These are phyloP conservation scores for Termitomyces sp. DNA, from an alignment of 768 basidiomycete genomes.

Conservation along the genomic window DNA sequence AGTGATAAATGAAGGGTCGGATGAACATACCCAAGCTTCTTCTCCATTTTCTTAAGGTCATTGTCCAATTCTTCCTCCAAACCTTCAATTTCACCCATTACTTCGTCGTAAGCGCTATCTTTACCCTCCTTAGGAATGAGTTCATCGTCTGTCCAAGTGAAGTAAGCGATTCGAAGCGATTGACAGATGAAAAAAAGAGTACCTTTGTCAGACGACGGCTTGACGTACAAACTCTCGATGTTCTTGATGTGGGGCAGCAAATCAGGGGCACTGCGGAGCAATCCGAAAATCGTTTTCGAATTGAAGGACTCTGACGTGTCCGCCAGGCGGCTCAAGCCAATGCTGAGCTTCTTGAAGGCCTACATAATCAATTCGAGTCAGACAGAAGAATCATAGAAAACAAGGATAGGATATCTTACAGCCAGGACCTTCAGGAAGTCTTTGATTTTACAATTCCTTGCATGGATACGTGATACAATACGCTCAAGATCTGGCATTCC, in stretches of 20 bases:
- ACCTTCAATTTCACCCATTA: constrained; percentile 64
- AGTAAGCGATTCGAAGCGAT: constrained; percentile 1
- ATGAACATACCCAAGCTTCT: constrained; percentile 56
- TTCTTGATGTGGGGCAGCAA: constrained; percentile 67
- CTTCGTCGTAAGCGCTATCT: constrained; percentile 79
- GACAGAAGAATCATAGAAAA: neutral
- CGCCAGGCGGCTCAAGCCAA: constrained; percentile 59
- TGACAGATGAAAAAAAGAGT: neutral
- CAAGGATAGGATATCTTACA: constrained; percentile 34
- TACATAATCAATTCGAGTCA: constrained; percentile 21
- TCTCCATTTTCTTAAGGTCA: constrained; percentile 61
- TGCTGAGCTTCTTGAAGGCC: constrained; percentile 74
- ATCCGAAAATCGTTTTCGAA: constrained; percentile 68
- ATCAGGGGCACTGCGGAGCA: constrained; percentile 82
- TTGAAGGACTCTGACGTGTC: constrained; percentile 70
- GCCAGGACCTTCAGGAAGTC: constrained; percentile 84
- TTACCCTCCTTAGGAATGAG: constrained; percentile 82
- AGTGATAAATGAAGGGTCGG: constrained; percentile 3
- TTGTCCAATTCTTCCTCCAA: constrained; percentile 73
- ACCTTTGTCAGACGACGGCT: constrained; percentile 59
- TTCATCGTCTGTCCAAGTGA: constrained; percentile 50
- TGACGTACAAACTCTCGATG: constrained; percentile 67
- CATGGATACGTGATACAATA: constrained; percentile 92
- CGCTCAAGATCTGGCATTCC: constrained; percentile 91
- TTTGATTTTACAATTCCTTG: constrained; percentile 80